Evolutionary conservation across 768 basidiomycete genomes (phyloP).

Genomic region (Rhizopogon sp.): DNA sequence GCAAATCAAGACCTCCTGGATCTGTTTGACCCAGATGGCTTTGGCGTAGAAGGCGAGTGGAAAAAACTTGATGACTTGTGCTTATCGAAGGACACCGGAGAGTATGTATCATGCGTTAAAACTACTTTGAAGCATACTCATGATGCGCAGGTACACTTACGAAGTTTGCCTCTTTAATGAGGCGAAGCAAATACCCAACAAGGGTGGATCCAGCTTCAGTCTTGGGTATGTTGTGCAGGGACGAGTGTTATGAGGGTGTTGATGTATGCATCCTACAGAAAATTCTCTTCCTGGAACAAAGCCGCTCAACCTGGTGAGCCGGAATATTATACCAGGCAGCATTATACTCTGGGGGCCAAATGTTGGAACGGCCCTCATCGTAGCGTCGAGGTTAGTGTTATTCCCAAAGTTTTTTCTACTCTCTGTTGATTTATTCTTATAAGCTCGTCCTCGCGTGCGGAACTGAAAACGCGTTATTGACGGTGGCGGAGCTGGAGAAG

Average conservation of each 20-base stretch:
- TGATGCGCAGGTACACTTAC: conserved; percentile 73
- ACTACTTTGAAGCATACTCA: not conserved
- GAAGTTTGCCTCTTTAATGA: conserved; percentile 89
- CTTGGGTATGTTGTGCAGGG: conserved; percentile 67
- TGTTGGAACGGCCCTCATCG: conserved; percentile 98
- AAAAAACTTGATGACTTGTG: conserved; percentile 88
- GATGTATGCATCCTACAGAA: conserved; percentile 34
- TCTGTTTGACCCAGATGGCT: conserved; percentile 61
- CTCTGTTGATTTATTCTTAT: not conserved
- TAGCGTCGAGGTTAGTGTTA: conserved; percentile 60
- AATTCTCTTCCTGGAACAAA: conserved; percentile 76
- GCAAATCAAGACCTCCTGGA: conserved; percentile 56
- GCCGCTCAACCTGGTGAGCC: conserved; percentile 53
- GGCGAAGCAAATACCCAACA: conserved; percentile 83
- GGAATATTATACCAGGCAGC: conserved; percentile 77
- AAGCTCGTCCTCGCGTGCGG: conserved; percentile 85
- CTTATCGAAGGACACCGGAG: conserved; percentile 78
- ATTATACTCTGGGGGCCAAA: conserved; percentile 78
- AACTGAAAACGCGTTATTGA: conserved; percentile 71
- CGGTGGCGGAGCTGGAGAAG: conserved; percentile 88
- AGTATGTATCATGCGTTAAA: conserved; percentile 51
- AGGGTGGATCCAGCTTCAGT: conserved; percentile 67
- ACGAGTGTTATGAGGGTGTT: not conserved
- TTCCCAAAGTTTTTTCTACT: not conserved
- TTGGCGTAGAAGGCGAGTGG: conserved; percentile 86